phyloP scores from a whole-genome alignment of 2,329 filamentous ascomycete species.

The Nemania diffusa region DNA sequence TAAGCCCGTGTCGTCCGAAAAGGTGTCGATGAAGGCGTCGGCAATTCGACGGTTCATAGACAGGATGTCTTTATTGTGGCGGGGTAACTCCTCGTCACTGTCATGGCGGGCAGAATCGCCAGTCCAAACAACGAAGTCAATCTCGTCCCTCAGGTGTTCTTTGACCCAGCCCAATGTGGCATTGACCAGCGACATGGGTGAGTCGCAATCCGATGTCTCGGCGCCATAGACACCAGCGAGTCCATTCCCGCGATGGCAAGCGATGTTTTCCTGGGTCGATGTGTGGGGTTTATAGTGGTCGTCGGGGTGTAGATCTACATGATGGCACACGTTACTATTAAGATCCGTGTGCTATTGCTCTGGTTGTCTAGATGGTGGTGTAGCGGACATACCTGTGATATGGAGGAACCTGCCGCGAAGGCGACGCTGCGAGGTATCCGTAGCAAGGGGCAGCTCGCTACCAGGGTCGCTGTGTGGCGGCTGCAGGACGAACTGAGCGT shows the following conservation, averaged over 20 bases:
- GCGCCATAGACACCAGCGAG: slow-evolving; percentile 84
- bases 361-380: slow-evolving; percentile 21
- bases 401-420: slow-evolving; percentile 84
- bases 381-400: slow-evolving; percentile 75
- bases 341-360: slow-evolving; percentile 25
- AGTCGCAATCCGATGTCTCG: slow-evolving; percentile 89
- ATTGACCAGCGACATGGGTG: slow-evolving; percentile 81
- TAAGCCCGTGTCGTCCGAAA: slow-evolving; percentile 70
- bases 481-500: slow-evolving; percentile 45
- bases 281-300: slow-evolving; percentile 84
- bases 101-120: slow-evolving; percentile 91
- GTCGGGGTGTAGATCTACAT: slow-evolving; percentile 89
- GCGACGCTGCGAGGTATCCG: slow-evolving; percentile 51
- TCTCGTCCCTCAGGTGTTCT: slow-evolving; percentile 76
- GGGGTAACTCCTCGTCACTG: slow-evolving; percentile 82
- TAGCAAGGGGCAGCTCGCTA: slow-evolving; percentile 34
- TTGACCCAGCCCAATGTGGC: slow-evolving; percentile 91
- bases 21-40: slow-evolving; percentile 79
- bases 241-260: slow-evolving; percentile 84
- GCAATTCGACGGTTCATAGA: slow-evolving; percentile 80
- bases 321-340: neutral
- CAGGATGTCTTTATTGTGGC: slow-evolving; percentile 79
- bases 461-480: slow-evolving; percentile 33
- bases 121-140: slow-evolving; percentile 95
- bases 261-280: slow-evolving; percentile 72